Conservation (phyloP, 768 basidiomycete genomes). For the Tylopilus felleus region DNA sequence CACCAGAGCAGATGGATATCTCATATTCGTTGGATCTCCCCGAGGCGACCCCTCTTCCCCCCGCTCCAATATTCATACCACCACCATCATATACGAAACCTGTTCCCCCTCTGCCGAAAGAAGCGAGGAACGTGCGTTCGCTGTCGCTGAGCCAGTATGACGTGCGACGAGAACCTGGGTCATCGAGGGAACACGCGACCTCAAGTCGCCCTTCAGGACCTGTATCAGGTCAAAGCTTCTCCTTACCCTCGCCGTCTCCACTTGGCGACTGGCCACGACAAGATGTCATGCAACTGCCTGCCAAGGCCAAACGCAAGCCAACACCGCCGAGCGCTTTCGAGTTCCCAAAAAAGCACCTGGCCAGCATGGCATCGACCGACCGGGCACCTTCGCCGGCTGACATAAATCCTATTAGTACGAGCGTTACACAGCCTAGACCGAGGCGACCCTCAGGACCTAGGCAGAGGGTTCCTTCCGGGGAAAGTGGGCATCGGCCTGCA, state of each 20-base stretch:
- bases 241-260: conserved; percentile 39
- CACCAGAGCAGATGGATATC: conserved; percentile 23
- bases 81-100: conserved; percentile 15
- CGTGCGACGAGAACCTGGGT: conserved; percentile 6
- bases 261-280: conserved; percentile 55
- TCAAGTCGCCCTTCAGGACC: conserved; percentile 24
- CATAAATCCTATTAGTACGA: background rate
- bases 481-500: conserved; percentile 15
- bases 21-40: conserved; percentile 13
- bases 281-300: conserved; percentile 33
- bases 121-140: conserved; percentile 1
- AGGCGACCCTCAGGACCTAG: conserved; percentile 35
- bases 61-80: conserved; percentile 11
- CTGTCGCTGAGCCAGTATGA: conserved; percentile 11
- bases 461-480: conserved; percentile 18
- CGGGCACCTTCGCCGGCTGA: background rate
- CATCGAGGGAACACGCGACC: conserved; percentile 34
- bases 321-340: conserved; percentile 20
- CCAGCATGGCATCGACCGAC: conserved; percentile 6
- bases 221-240: conserved; percentile 5
- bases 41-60: conserved; percentile 25
- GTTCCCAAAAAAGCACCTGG: conserved; percentile 17
- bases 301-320: conserved; percentile 12
- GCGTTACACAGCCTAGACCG: conserved; percentile 21
- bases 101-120: conserved; percentile 9